Percentiles rank a stretch among this genome's conserved stretches.
Evolutionary conservation across 108 stramenopile genomes (phyloP).

Genomic region (Pseudonitzschia multistriata): DNA sequence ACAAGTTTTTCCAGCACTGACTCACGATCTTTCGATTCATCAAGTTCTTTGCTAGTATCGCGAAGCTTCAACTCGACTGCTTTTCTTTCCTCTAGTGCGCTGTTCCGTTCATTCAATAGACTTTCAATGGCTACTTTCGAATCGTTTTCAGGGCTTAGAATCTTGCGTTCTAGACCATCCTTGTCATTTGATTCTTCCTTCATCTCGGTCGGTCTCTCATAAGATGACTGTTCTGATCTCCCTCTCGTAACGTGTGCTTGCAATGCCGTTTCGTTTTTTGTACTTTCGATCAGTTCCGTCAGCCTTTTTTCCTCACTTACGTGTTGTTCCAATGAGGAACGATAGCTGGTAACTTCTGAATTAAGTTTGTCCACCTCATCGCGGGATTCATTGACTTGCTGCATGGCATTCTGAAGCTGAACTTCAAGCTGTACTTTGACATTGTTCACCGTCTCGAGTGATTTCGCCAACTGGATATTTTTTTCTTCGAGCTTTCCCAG

Average conservation of each 20-base stretch:
- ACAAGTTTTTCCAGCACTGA: neutral
- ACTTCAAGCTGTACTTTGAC: slow-evolving; percentile 5
- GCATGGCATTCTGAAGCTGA: neutral
- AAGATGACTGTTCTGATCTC: neutral
- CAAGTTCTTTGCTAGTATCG: neutral
- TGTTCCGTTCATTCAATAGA: neutral
- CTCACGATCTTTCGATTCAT: slow-evolving; percentile 7
- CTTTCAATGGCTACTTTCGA: slow-evolving; percentile 4
- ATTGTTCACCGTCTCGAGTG: neutral
- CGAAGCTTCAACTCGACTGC: neutral
- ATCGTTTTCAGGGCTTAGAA: neutral
- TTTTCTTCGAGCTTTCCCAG: neutral
- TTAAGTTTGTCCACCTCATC: neutral
- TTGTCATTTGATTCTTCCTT: neutral
- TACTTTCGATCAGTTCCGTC: neutral
- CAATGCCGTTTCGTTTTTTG: neutral
- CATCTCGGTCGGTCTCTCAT: neutral
- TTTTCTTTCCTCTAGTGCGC: slow-evolving; percentile 1
- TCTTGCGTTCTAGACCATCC: neutral
- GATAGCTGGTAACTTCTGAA: neutral
- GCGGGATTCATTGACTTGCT: neutral
- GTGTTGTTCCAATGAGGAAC: neutral
- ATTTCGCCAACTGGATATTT: neutral
- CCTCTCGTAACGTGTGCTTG: neutral
- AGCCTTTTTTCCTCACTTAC: neutral